Percentiles rank a stretch among this genome's conserved stretches.
phyloP scores from a whole-genome alignment of 495 filamentous ascomycete species.

The Neurospora sp. region DNA sequence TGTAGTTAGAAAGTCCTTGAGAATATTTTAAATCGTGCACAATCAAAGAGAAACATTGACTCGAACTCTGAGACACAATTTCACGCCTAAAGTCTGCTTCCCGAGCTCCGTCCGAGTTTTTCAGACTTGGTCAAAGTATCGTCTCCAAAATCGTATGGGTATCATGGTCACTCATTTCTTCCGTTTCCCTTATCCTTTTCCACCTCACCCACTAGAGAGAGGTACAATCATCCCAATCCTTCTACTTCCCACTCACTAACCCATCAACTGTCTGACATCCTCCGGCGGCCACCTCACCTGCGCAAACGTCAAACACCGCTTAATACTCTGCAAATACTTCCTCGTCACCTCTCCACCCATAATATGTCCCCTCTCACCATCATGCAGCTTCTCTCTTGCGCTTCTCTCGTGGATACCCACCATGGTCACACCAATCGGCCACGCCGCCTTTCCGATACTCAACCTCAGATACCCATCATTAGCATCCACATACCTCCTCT shows the following conservation, averaged over 20 bases:
- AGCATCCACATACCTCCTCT: slow-evolving; percentile 84
- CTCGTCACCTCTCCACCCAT: slow-evolving; percentile 92
- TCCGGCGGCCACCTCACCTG: slow-evolving; percentile 94
- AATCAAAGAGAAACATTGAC: not conserved
- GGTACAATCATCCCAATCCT: not conserved
- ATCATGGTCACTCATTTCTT: not conserved
- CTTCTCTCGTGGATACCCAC: slow-evolving; percentile 97
- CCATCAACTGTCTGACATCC: slow-evolving; percentile 91
- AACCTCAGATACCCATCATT: slow-evolving; percentile 89
- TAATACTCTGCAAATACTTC: slow-evolving; percentile 96
- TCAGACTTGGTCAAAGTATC: not conserved
- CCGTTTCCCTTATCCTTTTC: not conserved
- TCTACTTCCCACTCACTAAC: slow-evolving; percentile 34
- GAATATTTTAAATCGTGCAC: not conserved
- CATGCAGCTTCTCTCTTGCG: slow-evolving; percentile 88
- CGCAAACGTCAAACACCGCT: slow-evolving; percentile 91
- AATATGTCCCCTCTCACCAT: slow-evolving; percentile 87
- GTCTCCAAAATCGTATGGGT: slow-evolving; percentile 2
- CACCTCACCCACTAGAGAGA: not conserved
- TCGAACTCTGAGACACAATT: not conserved
- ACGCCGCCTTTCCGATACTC: slow-evolving; percentile 97
- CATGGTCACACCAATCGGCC: slow-evolving; percentile 99
- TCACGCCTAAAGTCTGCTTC: not conserved
- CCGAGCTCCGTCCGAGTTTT: not conserved
- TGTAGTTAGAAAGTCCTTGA: not conserved